Evolutionary conservation across 2,329 filamentous ascomycete genomes (phyloP), one percentile per base, ranked within the genome.

Genomic region (Zelopaecilomyces penicillatus): DNA sequence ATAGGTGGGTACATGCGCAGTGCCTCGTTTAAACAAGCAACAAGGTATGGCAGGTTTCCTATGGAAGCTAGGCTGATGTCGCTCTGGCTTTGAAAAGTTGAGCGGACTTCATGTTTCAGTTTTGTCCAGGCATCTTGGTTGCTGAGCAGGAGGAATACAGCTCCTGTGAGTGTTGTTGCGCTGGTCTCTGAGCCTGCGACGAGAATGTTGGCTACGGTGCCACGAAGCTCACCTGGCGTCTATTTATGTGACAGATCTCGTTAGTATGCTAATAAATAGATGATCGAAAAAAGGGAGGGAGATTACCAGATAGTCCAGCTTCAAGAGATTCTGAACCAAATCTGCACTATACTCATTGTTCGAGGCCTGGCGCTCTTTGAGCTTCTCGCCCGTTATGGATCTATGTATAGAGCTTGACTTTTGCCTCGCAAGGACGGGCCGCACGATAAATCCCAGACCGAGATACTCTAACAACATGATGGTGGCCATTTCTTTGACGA

Each of bases 11-110:
- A 66, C 26, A 75, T 62, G 0, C 74, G 63, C 12, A 76, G 56
- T 0, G 65, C 67, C 51, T 77, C 74, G 41, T 67, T 67, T 34
- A 77, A 66, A 5, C 70, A 68, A 0, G 74, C 74, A 48, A 72
- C 67, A 6, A 78, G 61, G 47, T 74, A 77, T 0, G 66, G 12
- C 2, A 55, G 39, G 10, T 48, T 30, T 10, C 49, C 36, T 5
- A 53, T 48, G 3, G 39, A 46, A 5, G 30, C 29, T 1, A 53
- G 29, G 11, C 37, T 46, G 12, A 56, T 52, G 3, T 54, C 50
- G 1, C 48, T 37, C 5, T 44, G 44, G 9, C 4, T 28, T 3
- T 36, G 19, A 12, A 54, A 54, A 5, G 37, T 27, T 2, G 43
- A 39, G 6, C 52, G 48, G 3, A 57, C 44, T 52, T 75, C 71